phyloP scores from a whole-genome alignment of 2,329 filamentous ascomycete species.

The Exophiala sp. region DNA sequence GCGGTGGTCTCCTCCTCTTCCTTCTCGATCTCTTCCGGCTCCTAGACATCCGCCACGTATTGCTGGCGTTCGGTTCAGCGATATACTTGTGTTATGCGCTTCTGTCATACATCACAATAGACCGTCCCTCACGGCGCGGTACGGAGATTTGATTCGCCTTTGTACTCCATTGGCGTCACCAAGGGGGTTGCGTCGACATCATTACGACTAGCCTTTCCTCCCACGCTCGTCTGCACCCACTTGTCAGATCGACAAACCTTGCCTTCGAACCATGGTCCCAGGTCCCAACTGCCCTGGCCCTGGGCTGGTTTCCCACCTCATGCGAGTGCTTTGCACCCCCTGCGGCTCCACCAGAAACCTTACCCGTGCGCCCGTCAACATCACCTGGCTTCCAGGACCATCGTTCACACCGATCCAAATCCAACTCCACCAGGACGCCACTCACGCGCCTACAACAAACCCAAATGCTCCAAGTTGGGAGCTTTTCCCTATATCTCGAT shows the following conservation, averaged over 20 bases:
- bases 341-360: constrained; percentile 13
- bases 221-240: background rate
- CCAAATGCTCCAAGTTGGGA: constrained; percentile 2
- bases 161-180: constrained; percentile 17
- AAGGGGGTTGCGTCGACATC: constrained; percentile 8
- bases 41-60: background rate
- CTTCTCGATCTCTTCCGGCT: background rate
- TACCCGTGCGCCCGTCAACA: constrained; percentile 9
- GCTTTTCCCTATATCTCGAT: constrained; percentile 16
- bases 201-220: constrained; percentile 3
- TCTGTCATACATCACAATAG: background rate
- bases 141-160: constrained; percentile 23
- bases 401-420: constrained; percentile 2
- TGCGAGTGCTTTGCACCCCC: constrained; percentile 1
- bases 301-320: background rate
- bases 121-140: constrained; percentile 3
- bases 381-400: constrained; percentile 1
- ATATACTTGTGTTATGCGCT: background rate
- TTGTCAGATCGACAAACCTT: constrained; percentile 17
- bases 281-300: constrained; percentile 9
- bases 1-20: background rate
- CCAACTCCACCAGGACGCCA: constrained; percentile 13
- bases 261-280: background rate
- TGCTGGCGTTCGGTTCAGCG: background rate
- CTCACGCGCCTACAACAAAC: constrained; percentile 7